These are phyloP conservation scores for Neocallimastix lanati DNA, from an alignment of 192 early-diverging fungal species.

Conservation along the genomic window DNA sequence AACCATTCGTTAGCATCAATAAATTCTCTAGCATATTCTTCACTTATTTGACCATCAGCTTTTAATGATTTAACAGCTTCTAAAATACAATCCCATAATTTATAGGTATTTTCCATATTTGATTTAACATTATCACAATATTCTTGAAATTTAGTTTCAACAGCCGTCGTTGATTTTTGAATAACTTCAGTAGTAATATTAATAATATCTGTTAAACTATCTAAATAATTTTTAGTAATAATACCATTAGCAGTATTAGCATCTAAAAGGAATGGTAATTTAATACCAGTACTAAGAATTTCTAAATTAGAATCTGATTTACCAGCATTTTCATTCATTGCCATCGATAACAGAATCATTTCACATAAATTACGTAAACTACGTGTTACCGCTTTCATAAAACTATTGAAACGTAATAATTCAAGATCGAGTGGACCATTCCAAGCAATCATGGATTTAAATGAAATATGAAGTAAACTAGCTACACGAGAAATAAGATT, in stretches of 20 bases:
- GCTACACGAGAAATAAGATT: conserved; percentile 27
- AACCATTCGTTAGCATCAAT: background rate
- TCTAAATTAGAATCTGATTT: background rate
- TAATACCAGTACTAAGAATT: background rate
- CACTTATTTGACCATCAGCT: background rate
- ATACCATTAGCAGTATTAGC: background rate
- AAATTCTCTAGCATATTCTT: background rate
- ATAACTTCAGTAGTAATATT: background rate
- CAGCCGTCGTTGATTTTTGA: background rate
- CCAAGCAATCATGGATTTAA: conserved; percentile 11
- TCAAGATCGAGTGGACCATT: conserved; percentile 44
- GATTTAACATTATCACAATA: background rate
- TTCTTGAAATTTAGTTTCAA: background rate
- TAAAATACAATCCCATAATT: background rate
- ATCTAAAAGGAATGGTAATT: background rate
- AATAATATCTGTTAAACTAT: background rate
- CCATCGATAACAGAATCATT: conserved; percentile 28
- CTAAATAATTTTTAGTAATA: background rate
- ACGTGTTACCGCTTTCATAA: conserved; percentile 38
- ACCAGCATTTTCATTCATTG: conserved; percentile 19
- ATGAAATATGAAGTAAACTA: conserved; percentile 27
- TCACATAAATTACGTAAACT: conserved; percentile 38
- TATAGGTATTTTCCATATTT: background rate
- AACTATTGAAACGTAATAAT: conserved; percentile 52
- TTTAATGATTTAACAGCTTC: background rate